phyloP scores from a whole-genome alignment of 2,329 filamentous ascomycete species.

The Chaetomiaceae sp. region DNA sequence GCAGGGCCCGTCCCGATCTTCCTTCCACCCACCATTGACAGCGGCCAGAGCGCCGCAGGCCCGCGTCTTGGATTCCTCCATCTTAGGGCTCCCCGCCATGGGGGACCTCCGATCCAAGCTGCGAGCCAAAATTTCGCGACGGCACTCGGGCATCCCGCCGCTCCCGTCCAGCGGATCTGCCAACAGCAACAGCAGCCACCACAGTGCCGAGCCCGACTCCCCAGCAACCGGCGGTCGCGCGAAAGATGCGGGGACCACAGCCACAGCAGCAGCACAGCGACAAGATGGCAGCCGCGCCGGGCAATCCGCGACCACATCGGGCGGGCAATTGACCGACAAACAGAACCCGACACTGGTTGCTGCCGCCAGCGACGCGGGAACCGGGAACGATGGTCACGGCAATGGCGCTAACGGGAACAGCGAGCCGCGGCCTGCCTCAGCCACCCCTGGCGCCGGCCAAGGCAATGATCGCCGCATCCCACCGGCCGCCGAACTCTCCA shows the following conservation, averaged over 20 bases:
- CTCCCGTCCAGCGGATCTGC: conserved; percentile 29
- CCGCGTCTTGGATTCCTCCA: conserved; percentile 4
- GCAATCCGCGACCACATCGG: conserved; percentile 1
- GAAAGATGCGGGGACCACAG: background rate
- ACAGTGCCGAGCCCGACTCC: conserved; percentile 9
- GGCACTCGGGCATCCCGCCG: conserved; percentile 39
- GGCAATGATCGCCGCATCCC: conserved; percentile 34
- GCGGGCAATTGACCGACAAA: conserved; percentile 17
- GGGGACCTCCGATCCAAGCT: conserved; percentile 45
- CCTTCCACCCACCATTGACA: background rate
- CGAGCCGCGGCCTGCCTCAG: background rate
- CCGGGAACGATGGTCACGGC: background rate
- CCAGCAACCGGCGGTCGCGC: conserved; percentile 4
- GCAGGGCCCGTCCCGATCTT: background rate
- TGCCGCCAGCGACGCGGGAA: conserved; percentile 11
- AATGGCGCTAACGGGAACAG: conserved; percentile 10
- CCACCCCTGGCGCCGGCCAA: conserved; percentile 6
- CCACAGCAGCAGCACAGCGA: background rate
- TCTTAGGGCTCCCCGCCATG: conserved; percentile 31
- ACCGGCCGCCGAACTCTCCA: conserved; percentile 30
- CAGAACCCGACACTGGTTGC: conserved; percentile 3
- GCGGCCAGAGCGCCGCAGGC: background rate
- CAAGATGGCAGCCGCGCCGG: conserved; percentile 7
- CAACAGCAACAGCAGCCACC: conserved; percentile 18
- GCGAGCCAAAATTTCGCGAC: conserved; percentile 43